Conservation (phyloP, 75 land plant genomes). For the Adiantum capillusveneris region DNA sequence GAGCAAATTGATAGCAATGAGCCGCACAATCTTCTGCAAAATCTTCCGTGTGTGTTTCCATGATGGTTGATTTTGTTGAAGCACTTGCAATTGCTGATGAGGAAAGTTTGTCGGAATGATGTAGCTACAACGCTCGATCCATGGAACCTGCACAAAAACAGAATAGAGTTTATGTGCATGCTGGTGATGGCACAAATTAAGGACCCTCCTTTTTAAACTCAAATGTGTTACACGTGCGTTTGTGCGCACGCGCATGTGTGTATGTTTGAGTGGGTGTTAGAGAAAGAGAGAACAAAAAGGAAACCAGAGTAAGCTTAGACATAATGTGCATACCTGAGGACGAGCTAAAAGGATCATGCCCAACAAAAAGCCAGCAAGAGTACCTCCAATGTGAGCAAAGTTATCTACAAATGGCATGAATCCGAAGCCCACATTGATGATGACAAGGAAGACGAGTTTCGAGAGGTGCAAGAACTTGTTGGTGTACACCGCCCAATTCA, state of each 20-base stretch:
- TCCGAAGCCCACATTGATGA: conserved; percentile 18
- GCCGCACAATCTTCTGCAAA: background rate
- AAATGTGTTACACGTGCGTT: too few species aligned
- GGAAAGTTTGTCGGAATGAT: too few species aligned
- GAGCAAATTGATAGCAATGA: background rate
- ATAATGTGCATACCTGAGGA: background rate
- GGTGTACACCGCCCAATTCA: conserved; percentile 22
- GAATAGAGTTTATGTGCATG: too few species aligned
- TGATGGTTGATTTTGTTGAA: too few species aligned
- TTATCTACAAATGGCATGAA: conserved; percentile 29
- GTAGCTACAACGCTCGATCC: too few species aligned
- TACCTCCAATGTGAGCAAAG: conserved; percentile 32
- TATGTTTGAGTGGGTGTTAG: too few species aligned
- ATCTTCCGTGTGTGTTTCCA: background rate
- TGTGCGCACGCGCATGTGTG: too few species aligned
- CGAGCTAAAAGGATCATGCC: conserved; percentile 21
- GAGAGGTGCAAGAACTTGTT: conserved; percentile 11
- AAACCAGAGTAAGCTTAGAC: background rate
- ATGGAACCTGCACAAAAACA: too few species aligned
- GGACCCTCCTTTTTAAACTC: too few species aligned
- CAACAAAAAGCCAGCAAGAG: conserved; percentile 19
- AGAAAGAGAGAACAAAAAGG: too few species aligned
- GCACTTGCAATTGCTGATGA: too few species aligned
- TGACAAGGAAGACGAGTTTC: conserved; percentile 14
- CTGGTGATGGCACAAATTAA: too few species aligned